Evolutionary conservation across 805 yeast species (phyloP).

Genomic region (Yamadazyma laniorum): DNA sequence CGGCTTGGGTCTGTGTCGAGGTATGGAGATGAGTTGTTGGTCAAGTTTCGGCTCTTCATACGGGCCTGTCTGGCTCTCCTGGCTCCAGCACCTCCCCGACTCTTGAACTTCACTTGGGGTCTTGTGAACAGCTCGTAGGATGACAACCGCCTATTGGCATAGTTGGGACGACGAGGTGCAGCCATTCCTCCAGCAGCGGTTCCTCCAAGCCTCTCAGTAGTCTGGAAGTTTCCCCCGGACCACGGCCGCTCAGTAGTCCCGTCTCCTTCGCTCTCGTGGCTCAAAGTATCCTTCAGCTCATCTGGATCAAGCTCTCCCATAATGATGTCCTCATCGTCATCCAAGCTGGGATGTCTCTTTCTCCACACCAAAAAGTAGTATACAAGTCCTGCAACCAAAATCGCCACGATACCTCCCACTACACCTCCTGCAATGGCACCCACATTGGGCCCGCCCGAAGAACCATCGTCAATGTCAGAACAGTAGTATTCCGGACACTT

Average conservation of each 20-base stretch:
- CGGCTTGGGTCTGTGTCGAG: constrained; percentile 18
- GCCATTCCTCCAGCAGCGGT: not conserved
- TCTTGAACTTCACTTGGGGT: constrained; percentile 26
- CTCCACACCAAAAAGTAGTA: constrained; percentile 29
- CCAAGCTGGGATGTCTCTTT: constrained; percentile 29
- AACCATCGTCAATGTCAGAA: constrained; percentile 9
- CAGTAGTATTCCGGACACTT: constrained; percentile 27
- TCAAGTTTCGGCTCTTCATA: constrained; percentile 14
- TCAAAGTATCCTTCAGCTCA: constrained; percentile 17
- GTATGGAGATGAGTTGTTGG: constrained; percentile 16
- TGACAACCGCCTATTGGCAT: constrained; percentile 26
- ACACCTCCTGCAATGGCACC: constrained; percentile 46
- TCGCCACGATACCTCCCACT: constrained; percentile 34
- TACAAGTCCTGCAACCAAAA: constrained; percentile 26
- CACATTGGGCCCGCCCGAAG: constrained; percentile 17
- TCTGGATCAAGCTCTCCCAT: constrained; percentile 17
- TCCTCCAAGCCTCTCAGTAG: not conserved
- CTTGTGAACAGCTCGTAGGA: constrained; percentile 46
- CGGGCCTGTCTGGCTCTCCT: constrained; percentile 17
- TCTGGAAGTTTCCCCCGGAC: not conserved
- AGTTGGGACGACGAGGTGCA: not conserved
- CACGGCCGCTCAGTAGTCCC: not conserved
- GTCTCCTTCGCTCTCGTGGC: constrained; percentile 17
- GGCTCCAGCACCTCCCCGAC: constrained; percentile 16
- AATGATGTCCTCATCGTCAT: constrained; percentile 26